A percentile compares a stretch with the other conserved stretches of the same genome.
These are phyloP conservation scores for Penicillium sp. DNA, from an alignment of 2,329 filamentous ascomycete genomes.

Conservation along the genomic window DNA sequence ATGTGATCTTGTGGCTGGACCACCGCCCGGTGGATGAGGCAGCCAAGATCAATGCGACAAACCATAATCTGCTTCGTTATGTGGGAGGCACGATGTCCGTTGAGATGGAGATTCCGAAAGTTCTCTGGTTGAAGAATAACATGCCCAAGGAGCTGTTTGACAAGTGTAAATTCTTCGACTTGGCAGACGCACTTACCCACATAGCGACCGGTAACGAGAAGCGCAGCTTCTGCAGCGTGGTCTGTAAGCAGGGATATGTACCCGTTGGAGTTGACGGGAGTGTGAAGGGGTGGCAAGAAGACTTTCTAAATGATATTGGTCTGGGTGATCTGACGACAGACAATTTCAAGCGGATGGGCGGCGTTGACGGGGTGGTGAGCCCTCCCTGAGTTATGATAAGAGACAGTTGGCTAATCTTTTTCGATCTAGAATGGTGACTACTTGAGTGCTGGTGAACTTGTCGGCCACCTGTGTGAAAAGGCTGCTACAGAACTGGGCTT, in stretches of 20 bases:
- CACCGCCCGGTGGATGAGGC: conserved; percentile 90
- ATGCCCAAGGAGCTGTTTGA: conserved; percentile 91
- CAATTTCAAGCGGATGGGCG: conserved; percentile 89
- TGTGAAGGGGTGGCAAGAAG: conserved; percentile 96
- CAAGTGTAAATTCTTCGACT: conserved; percentile 94
- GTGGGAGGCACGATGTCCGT: conserved; percentile 98
- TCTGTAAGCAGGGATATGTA: conserved; percentile 96
- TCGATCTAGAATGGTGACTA: conserved; percentile 78
- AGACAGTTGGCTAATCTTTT: conserved; percentile 11
- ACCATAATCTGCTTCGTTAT: conserved; percentile 90
- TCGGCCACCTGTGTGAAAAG: conserved; percentile 79
- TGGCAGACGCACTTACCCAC: conserved; percentile 90
- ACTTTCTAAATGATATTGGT: conserved; percentile 85
- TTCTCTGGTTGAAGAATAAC: conserved; percentile 97
- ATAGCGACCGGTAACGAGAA: conserved; percentile 90
- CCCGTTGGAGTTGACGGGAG: conserved; percentile 97
- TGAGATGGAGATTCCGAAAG: conserved; percentile 99
- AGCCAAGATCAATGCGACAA: conserved; percentile 86
- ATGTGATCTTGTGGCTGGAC: conserved; percentile 96
- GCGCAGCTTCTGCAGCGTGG: conserved; percentile 90
- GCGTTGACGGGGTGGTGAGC: conserved; percentile 91
- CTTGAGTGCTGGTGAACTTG: conserved; percentile 85
- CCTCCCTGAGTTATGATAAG: conserved; percentile 32
- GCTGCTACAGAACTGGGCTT: conserved; percentile 83
- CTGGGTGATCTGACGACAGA: conserved; percentile 81